A percentile compares a stretch with the other conserved stretches of the same genome.
Evolutionary conservation across 495 filamentous ascomycete species (phyloP).

Genomic region (Xylaria cubensis): DNA sequence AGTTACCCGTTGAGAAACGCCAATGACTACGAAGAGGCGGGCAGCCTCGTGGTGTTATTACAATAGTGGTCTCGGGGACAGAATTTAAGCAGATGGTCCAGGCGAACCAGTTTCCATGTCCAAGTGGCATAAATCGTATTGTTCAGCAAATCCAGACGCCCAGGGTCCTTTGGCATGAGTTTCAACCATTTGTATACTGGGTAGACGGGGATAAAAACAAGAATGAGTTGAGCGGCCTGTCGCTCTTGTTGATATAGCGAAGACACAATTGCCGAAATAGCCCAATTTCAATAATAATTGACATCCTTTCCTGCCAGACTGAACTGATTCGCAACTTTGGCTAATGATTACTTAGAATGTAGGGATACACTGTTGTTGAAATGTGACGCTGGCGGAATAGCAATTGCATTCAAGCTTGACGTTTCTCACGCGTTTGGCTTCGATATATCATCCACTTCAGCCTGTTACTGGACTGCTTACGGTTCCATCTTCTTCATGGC

Average conservation of each 20-base stretch:
- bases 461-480: not conserved
- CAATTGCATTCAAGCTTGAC: not conserved
- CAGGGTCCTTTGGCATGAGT: not conserved
- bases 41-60: slow-evolving; percentile 41
- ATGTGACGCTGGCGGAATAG: not conserved
- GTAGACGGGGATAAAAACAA: not conserved
- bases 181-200: not conserved
- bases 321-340: not conserved
- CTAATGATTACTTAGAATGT: not conserved
- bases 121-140: slow-evolving; percentile 5
- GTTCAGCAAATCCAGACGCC: not conserved
- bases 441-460: too few relatives aligned
- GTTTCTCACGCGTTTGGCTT: not conserved
- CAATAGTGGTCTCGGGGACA: not conserved
- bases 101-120: not conserved
- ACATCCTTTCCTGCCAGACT: not conserved
- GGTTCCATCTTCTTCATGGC: slow-evolving; percentile 38
- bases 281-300: not conserved
- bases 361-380: not conserved
- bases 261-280: not conserved
- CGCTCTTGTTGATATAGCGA: not conserved
- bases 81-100: not conserved
- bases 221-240: not conserved
- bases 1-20: slow-evolving; percentile 26
- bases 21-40: slow-evolving; percentile 53